A percentile compares a stretch with the other conserved stretches of the same genome.
phyloP scores from a whole-genome alignment of 768 basidiomycete genomes.

The Pleurotus sapidus region DNA sequence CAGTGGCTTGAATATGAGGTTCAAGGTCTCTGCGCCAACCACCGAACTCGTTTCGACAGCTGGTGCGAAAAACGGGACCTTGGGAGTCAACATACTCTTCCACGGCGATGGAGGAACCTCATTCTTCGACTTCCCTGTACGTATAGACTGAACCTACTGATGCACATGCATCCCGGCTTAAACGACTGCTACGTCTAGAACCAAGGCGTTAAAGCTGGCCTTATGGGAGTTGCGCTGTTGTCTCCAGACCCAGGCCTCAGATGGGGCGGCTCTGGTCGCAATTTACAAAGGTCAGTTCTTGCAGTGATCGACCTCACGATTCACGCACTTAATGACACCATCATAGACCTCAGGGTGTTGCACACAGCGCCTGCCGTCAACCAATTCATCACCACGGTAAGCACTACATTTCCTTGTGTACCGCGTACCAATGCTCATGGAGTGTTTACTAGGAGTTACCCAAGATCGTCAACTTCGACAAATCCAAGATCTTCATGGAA shows the following conservation, averaged over 20 bases:
- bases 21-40: slow-evolving; percentile 12
- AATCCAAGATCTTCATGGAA: slow-evolving; percentile 22
- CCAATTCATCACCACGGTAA: slow-evolving; percentile 19
- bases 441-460: slow-evolving; percentile 14
- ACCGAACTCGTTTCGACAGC: slow-evolving; percentile 6
- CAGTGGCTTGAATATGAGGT: slow-evolving; percentile 9
- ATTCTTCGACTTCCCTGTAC: slow-evolving; percentile 18
- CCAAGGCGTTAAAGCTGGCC: slow-evolving; percentile 15
- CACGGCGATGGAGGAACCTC: slow-evolving; percentile 19
- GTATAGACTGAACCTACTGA: background rate
- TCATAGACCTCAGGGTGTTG: slow-evolving; percentile 22
- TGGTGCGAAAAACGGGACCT: background rate
- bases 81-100: slow-evolving; percentile 11
- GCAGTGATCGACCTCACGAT: background rate
- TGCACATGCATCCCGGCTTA: background rate
- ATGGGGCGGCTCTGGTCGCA: slow-evolving; percentile 17
- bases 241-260: slow-evolving; percentile 14
- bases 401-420: background rate
- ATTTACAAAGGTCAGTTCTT: background rate
- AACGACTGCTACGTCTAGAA: slow-evolving; percentile 6
- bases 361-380: slow-evolving; percentile 26
- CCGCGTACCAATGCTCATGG: background rate
- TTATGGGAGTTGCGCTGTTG: slow-evolving; percentile 19
- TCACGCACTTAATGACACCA: background rate
- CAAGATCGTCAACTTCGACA: slow-evolving; percentile 23